Base-by-base conservation (phyloP, 345 rosid genomes). In the Brassica juncea region DNA sequence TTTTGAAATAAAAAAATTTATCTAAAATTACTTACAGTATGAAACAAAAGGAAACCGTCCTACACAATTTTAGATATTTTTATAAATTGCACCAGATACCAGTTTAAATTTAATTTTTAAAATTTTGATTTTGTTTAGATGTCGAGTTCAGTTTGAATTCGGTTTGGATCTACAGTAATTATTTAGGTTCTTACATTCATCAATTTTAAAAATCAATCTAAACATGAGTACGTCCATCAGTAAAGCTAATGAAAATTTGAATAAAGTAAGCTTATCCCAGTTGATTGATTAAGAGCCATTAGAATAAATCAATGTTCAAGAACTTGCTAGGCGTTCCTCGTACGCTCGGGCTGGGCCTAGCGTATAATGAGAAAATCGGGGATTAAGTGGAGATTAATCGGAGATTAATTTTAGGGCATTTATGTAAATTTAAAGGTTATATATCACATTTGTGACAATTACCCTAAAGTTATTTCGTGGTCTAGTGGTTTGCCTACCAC, bases 241-340 rank as follows among this genome's bases (percentile, higher is more conserved):
- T 15, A 73, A 71, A 73, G 30, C 11, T 47, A 47, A 49, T 52
- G 21, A 19, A 44, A 12, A 60, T 11, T 12, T 39, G 57, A 49
- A 5, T 39, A 1, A 15, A 55, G 27, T 37, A 63, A 55, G 39
- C 11, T 25, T 66, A 68, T 39, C 57, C 57, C 57, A 67, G 34
- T 68, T 76, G 35, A 68, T 70, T 70, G 37, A 16, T 30, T 19
- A 59, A 59, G 59, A 58, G 6, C 66, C 58, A 25, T 23, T 35
- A 19, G 15, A 66, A 66, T 23, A 9, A 60, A 31, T 68, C 34
- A 31, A 31, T 34, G 37, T 34, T 34, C 37, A 2, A 34, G 1
- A 34, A 34, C 39, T 34, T 8, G 39, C 1, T 34, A 34, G 9
- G 39, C 39, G 39, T 34, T 34, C 8, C 8, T 34, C 8, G 39